Base-by-base conservation (phyloP, 768 basidiomycete genomes). In the Russula compacta region DNA sequence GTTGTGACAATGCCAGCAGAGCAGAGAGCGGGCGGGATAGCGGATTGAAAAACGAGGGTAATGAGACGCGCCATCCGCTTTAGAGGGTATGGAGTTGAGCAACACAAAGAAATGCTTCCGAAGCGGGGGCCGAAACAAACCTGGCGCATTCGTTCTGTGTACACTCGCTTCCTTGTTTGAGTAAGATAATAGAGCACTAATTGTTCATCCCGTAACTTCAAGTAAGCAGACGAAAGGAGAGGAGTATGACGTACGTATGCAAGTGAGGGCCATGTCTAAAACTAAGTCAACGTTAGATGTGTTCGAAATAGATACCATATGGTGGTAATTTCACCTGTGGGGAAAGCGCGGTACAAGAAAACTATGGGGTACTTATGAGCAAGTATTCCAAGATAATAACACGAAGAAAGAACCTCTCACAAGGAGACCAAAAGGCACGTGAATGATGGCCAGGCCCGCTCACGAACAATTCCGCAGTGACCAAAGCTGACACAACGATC, bases 11-110 rank as follows among this genome's bases (percentile, higher is more conserved):
- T 0, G 15, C 24, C 15, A n/a, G 24, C 6, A 11, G 38, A 7
- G 21, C 44, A 60, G 11, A 60, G 38, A 21, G 59, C 54, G 6
- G 59, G 59, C 10, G 53, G 59, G 38, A 54, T 12, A 42, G 59
- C 59, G 24, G 59, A 53, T 53, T 60, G 52, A 52, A 52, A 60
- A 38, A 49, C 36, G 4, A 54, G 24, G n/a, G 14, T 40, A 2
- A 48, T 48, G 32, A 48, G 44, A 42, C 44, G 59, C 5, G 52
- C 29, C n/a, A 54, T 24, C 29, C 36, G 9, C 59, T 60, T 29
- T 1, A 3, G 24, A 53, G 12, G 33, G 36, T 17, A 42, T n/a
- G 21, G 4, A 42, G 2, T 15, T 52, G 9, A 58, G 40, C 9
- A 24, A 51, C 24, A 29, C 24, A 10, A 44, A 19, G 9, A 2